phyloP scores from a whole-genome alignment of 2,329 filamentous ascomycete species.

The Ceratocystis colombiana region DNA sequence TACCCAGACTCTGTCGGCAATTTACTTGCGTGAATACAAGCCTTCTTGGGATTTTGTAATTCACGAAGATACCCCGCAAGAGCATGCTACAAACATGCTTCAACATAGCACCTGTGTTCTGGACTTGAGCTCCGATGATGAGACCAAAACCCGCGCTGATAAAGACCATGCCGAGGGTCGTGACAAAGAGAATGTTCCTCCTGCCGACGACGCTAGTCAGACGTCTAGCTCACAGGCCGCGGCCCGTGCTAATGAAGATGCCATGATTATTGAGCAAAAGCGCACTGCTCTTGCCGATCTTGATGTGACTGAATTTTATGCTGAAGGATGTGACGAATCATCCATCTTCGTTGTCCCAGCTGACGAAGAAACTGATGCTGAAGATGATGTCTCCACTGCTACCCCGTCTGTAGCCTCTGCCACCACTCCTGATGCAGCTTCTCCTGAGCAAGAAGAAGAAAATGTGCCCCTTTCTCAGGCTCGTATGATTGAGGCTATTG shows the following conservation, averaged over 20 bases:
- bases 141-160: conserved; percentile 47
- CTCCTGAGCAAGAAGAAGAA: neutral
- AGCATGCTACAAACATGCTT: conserved; percentile 85
- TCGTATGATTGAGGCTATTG: neutral
- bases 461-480: conserved; percentile 5
- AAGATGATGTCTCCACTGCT: conserved; percentile 12
- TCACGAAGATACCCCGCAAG: conserved; percentile 80
- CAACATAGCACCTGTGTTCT: conserved; percentile 80
- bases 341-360: conserved; percentile 53
- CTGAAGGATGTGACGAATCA: conserved; percentile 52
- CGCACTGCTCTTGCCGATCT: conserved; percentile 58
- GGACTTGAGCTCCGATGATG: conserved; percentile 84
- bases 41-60: conserved; percentile 86
- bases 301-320: conserved; percentile 56
- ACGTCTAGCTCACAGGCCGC: conserved; percentile 36
- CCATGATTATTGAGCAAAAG: conserved; percentile 54
- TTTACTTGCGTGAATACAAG: conserved; percentile 39
- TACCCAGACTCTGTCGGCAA: conserved; percentile 26
- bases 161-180: conserved; percentile 48
- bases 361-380: conserved; percentile 39
- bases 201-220: conserved; percentile 54
- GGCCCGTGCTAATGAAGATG: conserved; percentile 36
- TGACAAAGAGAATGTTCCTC: conserved; percentile 91
- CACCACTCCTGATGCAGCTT: neutral
- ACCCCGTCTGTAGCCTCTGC: neutral